Evolutionary conservation across 2,329 filamentous ascomycete species (phyloP).

Genomic region (Macrophomina tecta): DNA sequence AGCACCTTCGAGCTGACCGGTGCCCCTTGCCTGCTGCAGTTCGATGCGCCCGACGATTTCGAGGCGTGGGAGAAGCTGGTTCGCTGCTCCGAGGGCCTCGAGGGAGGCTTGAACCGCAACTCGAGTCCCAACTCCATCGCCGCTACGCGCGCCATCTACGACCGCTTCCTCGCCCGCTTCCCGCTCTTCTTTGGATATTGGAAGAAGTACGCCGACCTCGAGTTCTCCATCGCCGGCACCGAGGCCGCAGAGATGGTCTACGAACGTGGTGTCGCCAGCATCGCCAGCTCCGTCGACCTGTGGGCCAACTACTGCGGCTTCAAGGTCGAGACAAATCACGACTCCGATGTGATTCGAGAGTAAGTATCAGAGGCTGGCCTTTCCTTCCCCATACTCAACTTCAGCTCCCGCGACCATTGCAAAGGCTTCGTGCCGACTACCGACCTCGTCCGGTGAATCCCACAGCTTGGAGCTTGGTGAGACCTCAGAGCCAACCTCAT

Average conservation of each 20-base stretch:
- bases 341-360: constrained; percentile 96
- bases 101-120: constrained; percentile 94
- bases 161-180: constrained; percentile 92
- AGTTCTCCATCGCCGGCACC: constrained; percentile 95
- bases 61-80: constrained; percentile 95
- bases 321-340: constrained; percentile 97
- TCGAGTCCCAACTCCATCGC: constrained; percentile 93
- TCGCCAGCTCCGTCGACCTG: constrained; percentile 91
- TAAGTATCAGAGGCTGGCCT: constrained; percentile 71
- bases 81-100: constrained; percentile 79
- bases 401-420: constrained; percentile 27
- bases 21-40: constrained; percentile 44
- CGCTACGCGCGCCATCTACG: constrained; percentile 84
- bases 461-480: constrained; percentile 33
- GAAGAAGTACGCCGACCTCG: constrained; percentile 98
- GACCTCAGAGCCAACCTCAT: constrained; percentile 33
- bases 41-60: constrained; percentile 83
- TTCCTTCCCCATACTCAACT: constrained; percentile 28
- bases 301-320: constrained; percentile 98
- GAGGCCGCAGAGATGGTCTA: constrained; percentile 99
- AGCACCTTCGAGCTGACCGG: not conserved
- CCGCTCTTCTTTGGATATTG: constrained; percentile 97
- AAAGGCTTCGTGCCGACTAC: constrained; percentile 18
- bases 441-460: constrained; percentile 42
- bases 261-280: constrained; percentile 91